Conservation (phyloP, 768 basidiomycete species). For the Kwoniella bestiolae region DNA sequence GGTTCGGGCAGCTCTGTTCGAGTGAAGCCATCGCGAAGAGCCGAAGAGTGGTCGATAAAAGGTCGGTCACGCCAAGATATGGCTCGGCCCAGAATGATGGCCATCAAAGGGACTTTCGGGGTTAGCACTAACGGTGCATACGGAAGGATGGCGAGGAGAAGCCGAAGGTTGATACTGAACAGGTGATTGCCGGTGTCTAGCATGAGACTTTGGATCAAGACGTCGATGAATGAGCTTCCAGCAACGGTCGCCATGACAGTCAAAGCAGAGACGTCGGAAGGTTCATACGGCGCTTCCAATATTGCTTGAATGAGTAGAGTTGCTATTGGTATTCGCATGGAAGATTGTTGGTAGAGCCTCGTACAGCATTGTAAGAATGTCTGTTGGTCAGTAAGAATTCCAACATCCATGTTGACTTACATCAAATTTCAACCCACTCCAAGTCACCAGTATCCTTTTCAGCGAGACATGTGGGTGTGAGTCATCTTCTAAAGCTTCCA, state of each 20-base stretch:
- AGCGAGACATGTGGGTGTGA: neutral
- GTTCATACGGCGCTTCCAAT: slow-evolving; percentile 13
- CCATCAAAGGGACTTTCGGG: slow-evolving; percentile 42
- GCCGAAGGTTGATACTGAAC: slow-evolving; percentile 42
- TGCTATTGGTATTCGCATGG: slow-evolving; percentile 12
- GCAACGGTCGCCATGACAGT: slow-evolving; percentile 22
- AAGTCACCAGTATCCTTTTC: slow-evolving; percentile 11
- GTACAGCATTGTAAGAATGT: slow-evolving; percentile 7
- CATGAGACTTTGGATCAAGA: slow-evolving; percentile 33
- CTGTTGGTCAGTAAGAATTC: slow-evolving; percentile 14
- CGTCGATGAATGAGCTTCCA: slow-evolving; percentile 8
- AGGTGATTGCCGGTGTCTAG: slow-evolving; percentile 46
- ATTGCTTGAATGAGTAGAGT: slow-evolving; percentile 15
- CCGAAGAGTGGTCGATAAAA: slow-evolving; percentile 60
- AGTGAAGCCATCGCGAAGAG: slow-evolving; percentile 68
- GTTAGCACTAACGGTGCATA: slow-evolving; percentile 42
- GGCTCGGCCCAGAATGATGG: slow-evolving; percentile 51
- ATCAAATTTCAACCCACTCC: slow-evolving; percentile 21
- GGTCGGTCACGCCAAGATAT: slow-evolving; percentile 53
- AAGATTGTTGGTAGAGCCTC: neutral
- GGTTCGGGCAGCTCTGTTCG: slow-evolving; percentile 31
- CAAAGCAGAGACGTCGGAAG: neutral
- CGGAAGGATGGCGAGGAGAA: slow-evolving; percentile 40
- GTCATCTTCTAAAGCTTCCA: neutral
- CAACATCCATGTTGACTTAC: slow-evolving; percentile 5